A percentile compares a stretch with the other conserved stretches of the same genome.
Evolutionary conservation across 148 eudicot species (phyloP).

Genomic region (Mesembryanthemum crystallinum): DNA sequence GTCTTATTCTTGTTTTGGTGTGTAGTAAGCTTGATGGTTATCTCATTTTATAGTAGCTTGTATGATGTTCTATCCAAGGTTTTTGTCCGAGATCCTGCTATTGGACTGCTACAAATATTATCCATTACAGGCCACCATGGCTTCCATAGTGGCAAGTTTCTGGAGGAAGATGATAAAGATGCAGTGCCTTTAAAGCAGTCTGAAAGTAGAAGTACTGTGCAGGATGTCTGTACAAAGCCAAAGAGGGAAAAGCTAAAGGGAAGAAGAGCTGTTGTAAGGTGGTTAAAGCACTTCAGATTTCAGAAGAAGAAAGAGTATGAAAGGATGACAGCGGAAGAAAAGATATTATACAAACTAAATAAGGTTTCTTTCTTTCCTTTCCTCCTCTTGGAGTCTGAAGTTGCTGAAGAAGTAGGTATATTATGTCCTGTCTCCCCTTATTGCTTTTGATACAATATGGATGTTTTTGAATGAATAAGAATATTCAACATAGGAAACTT

Average conservation of each 20-base stretch:
- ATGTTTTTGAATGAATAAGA: not conserved
- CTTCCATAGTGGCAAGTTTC: conserved; percentile 46
- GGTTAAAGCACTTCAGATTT: conserved; percentile 85
- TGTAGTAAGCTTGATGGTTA: conserved; percentile 10
- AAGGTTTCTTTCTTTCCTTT: conserved; percentile 42
- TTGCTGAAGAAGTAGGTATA: not conserved
- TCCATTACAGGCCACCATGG: conserved; percentile 27
- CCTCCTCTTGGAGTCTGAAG: not conserved
- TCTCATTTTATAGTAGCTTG: conserved; percentile 51
- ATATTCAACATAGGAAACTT: no score
- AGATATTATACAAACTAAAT: conserved; percentile 59
- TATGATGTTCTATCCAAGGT: conserved; percentile 58
- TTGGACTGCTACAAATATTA: conserved; percentile 18
- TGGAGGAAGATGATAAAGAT: conserved; percentile 33
- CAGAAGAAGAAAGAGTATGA: conserved; percentile 81
- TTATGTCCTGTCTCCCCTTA: not conserved
- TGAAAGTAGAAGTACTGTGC: conserved; percentile 29
- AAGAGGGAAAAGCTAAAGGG: conserved; percentile 91
- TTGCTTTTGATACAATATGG: not conserved
- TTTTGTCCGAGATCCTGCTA: conserved; percentile 21
- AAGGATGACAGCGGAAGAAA: conserved; percentile 88
- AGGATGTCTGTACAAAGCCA: conserved; percentile 36
- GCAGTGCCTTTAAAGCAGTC: conserved; percentile 29
- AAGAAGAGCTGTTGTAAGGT: conserved; percentile 85
- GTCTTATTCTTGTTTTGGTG: not conserved